Evolutionary conservation across 495 filamentous ascomycete species (phyloP), one percentile per base, ranked within the genome.

Genomic region (Terfezia claveryi): DNA sequence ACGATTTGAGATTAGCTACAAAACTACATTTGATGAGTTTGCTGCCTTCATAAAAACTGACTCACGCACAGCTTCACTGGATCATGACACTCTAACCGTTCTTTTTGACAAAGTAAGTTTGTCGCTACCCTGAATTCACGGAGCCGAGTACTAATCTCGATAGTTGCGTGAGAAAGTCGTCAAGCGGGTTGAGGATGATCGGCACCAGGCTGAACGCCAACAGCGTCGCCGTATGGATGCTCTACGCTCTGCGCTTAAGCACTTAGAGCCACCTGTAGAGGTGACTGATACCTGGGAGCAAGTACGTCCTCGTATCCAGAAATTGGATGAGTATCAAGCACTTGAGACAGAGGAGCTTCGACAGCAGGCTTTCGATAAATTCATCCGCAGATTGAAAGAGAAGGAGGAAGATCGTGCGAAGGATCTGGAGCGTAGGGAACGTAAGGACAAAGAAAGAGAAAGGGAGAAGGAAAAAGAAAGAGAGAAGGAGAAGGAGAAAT

Each of bases 1-100:
- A 72, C 85, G 82, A 59, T 94, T 81, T 71, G 87, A 94, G 66
- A 80, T 96, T 61, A 85, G 80, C 56, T 71, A 81, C 53, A 84
- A 82, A 61, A 95, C 89, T 58, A 81, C 82, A 12, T 80, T 91
- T 59, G 80, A 93, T 59, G 87, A 94, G 60, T 96, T 95, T 70
- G 73, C 77, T 59, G 67, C 74, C 55, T 68, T 88, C 54, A 75
- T 95, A 71, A 76, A 78, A 59, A 76, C 76, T 71, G 88, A 96
- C 75, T 79, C 76, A 62, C 84, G 87, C 53, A 91, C 88, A 67
- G 76, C 82, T 67, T 78, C 82, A 67, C 80, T 94, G 70, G 80
- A 87, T 62, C 72, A 75, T 36, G 84, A 93, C 55, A 77, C 79
- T 23, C 68, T 88, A 53, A 70, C 70, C 46, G 72, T 88, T 52